Base-by-base conservation (phyloP, 306 rosid genomes). In the Datisca glomerata region DNA sequence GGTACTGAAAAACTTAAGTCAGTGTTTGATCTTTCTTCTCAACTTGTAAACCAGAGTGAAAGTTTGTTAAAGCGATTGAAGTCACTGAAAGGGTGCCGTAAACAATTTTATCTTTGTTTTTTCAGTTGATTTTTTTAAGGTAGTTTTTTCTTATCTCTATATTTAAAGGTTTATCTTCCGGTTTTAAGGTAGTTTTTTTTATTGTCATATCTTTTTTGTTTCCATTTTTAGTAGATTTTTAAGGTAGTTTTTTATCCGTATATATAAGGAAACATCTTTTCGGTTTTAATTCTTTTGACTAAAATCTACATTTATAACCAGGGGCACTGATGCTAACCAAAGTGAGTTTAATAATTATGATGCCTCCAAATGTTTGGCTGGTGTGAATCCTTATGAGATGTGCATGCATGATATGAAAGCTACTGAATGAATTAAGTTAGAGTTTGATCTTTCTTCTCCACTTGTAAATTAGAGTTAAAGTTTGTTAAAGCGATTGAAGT, bases 401-500 rank as follows among this genome's bases (percentile, higher is more conserved):
- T 34, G 41, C 18, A 21, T 16, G 15, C 45, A 40, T 12, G 31
- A 32, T 41, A 50, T 9, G 9, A 31, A 22, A 15, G 55, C 15
- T 24, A 40, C 14, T 55, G 94, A 62, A 18, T 69, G 56, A 51
- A 59, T 36, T 48, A 74, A 63, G 41, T 36, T 52, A 3, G 75
- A 51, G 49, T 35, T 29, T 38, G 79, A 75, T 45, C 52, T 61
- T 41, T 76, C 86, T 53, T 75, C 76, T 3, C 35, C 13, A 41
- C 86, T 84, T 50, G 65, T 70, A 18, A 53, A 54, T 54, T 63
- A 60, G 45, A 35, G 81, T 21, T 84, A 76, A 65, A 53, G 39
- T 36, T 67, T 91, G 66, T 64, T 84, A 40, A 81, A 75, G 68
- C 80, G 71, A 70, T 55, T 91, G 45, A 73, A 73, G 45, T 75